phyloP scores from a whole-genome alignment of 1,139 yeast species.

The Nakaseomyces uthaithaninus region DNA sequence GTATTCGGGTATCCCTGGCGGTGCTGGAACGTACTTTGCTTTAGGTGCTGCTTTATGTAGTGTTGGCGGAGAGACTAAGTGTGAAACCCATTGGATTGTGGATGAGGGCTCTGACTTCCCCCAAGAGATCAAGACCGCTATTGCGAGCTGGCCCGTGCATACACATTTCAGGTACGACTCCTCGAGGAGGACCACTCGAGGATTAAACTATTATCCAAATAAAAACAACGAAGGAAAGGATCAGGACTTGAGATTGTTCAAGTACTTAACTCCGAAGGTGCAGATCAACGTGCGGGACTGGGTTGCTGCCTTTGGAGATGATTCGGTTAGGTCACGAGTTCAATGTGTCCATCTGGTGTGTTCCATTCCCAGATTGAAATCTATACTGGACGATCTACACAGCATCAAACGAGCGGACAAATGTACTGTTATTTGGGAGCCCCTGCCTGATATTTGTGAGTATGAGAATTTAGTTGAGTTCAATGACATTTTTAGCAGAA shows the following conservation, averaged over 20 bases:
- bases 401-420: slow-evolving; percentile 19
- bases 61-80: slow-evolving; percentile 32
- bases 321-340: slow-evolving; percentile 36
- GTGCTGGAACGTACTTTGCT: slow-evolving; percentile 81
- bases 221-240: slow-evolving; percentile 30
- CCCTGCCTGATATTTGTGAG: slow-evolving; percentile 68
- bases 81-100: slow-evolving; percentile 54
- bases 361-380: slow-evolving; percentile 52
- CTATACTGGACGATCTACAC: slow-evolving; percentile 37
- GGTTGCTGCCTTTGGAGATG: slow-evolving; percentile 34
- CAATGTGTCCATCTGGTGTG: slow-evolving; percentile 57
- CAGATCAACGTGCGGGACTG: slow-evolving; percentile 55
- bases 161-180: slow-evolving; percentile 45
- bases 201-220: slow-evolving; percentile 61
- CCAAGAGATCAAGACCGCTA: slow-evolving; percentile 34
- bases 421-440: slow-evolving; percentile 70
- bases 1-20: slow-evolving; percentile 62
- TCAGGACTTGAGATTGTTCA: slow-evolving; percentile 48
- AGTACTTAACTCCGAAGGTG: slow-evolving; percentile 52
- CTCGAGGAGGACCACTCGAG: slow-evolving; percentile 63
- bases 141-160: slow-evolving; percentile 58
- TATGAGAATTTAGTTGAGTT: slow-evolving; percentile 42
- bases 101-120: slow-evolving; percentile 84
- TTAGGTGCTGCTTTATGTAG: slow-evolving; percentile 61
- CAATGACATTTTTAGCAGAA: slow-evolving; percentile 40